Conservation (phyloP, 75 land plant genomes). For the Ceratopteris richardii region DNA sequence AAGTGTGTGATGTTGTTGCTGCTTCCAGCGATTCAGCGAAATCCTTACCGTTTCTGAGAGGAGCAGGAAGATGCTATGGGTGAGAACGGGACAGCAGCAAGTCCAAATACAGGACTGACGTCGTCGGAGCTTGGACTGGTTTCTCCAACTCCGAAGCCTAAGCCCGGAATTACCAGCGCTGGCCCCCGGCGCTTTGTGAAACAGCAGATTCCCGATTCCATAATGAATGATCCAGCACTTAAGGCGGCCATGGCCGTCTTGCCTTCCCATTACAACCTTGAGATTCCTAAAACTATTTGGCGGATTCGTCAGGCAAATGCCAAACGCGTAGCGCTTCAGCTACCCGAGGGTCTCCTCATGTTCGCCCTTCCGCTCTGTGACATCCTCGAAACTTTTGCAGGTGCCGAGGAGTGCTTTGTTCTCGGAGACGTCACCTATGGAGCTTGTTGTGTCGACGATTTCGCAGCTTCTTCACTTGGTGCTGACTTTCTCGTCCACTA, state of each 20-base stretch:
- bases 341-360: slow-evolving; percentile 94
- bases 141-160: too few species aligned
- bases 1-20: too few species aligned
- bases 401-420: slow-evolving; percentile 67
- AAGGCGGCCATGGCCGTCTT: slow-evolving; percentile 76
- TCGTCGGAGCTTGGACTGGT: too few species aligned
- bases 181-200: slow-evolving; percentile 63
- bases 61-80: too few species aligned
- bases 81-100: too few species aligned
- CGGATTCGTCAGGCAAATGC: slow-evolving; percentile 54
- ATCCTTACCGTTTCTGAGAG: too few species aligned
- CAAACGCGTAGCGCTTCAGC: slow-evolving; percentile 80
- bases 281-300: slow-evolving; percentile 80
- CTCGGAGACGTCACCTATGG: slow-evolving; percentile 96
- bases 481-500: slow-evolving; percentile 85
- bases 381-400: slow-evolving; percentile 54
- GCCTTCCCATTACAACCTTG: slow-evolving; percentile 84
- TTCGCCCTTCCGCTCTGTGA: slow-evolving; percentile 76
- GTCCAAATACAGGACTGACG: too few species aligned
- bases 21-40: too few species aligned
- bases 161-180: too few species aligned
- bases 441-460: slow-evolving; percentile 94
- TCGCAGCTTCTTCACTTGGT: slow-evolving; percentile 68
- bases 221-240: slow-evolving; percentile 55
- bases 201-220: slow-evolving; percentile 73